Percentiles rank a stretch among this genome's conserved stretches.
Evolutionary conservation across 2,329 filamentous ascomycete species (phyloP).

Genomic region (Diaporthe citriasiana): DNA sequence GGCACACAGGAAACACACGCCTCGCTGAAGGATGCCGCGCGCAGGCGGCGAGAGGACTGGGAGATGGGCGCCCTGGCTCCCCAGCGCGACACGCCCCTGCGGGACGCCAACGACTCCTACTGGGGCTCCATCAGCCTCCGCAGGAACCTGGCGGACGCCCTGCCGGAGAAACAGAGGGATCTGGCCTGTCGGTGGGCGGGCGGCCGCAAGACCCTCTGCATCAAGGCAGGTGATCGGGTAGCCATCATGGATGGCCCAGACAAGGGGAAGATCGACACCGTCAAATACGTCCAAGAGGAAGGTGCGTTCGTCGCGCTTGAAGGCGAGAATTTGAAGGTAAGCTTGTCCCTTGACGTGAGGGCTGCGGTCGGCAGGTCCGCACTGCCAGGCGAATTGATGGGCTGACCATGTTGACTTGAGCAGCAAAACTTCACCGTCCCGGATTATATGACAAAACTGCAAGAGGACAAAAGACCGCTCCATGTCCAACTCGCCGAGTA

Average conservation of each 20-base stretch:
- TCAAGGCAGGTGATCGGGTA: conserved; percentile 82
- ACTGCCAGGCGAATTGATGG: not conserved
- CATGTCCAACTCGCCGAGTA: conserved; percentile 62
- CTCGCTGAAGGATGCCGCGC: conserved; percentile 32
- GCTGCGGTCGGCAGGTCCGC: not conserved
- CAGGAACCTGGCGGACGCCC: conserved; percentile 48
- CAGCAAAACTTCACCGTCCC: conserved; percentile 54
- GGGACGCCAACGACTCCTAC: conserved; percentile 71
- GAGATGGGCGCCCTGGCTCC: conserved; percentile 83
- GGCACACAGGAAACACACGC: conserved; percentile 15
- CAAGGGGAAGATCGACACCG: conserved; percentile 85
- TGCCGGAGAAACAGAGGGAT: conserved; percentile 54
- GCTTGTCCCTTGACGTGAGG: conserved; percentile 45
- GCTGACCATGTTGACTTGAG: conserved; percentile 14
- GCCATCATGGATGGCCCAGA: conserved; percentile 84
- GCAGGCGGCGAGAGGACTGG: conserved; percentile 79
- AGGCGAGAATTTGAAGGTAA: conserved; percentile 72
- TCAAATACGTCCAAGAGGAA: conserved; percentile 68
- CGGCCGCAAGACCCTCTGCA: conserved; percentile 68
- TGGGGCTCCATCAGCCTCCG: conserved; percentile 49
- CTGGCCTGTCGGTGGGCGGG: conserved; percentile 68
- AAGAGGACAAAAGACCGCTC: conserved; percentile 46
- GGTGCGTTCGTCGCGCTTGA: conserved; percentile 73
- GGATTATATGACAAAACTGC: conserved; percentile 55
- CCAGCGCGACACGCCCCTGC: conserved; percentile 76